Evolutionary conservation across 805 yeast species (phyloP), one percentile per base, ranked within the genome.

Genomic region (Candida succiphila): DNA sequence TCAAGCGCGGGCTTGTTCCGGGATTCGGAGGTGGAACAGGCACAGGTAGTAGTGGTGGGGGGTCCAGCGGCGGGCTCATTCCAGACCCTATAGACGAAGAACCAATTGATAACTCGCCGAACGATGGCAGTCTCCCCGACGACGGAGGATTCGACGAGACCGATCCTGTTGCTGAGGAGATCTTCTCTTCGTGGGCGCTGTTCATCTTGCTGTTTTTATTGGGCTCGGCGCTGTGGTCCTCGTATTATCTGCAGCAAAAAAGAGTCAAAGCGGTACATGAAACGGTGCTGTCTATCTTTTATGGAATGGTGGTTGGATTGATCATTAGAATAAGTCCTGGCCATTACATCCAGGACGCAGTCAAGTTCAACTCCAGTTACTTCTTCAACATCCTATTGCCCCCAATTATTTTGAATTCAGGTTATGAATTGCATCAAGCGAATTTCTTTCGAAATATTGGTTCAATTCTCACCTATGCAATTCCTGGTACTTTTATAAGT

Each of bases 181-280:
- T 92, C 46, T 92, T 87, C 56, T 83, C 95, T 5, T 86, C 96
- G 0, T 92, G 98, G 99, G 97, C 98, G 0, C 61, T 92, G 21
- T 88, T 87, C 57, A 94, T 92, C 38, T 66, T 92, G 41, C 55
- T 92, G 31, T 74, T 82, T 37, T 64, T 92, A 29, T 63, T 92
- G 30, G 81, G 89, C 37, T 72, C 88, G 7, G 96, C 98, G 0
- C 63, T 92, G 33, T 92, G 96, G 96, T 85, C 96, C 4, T 80
- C 94, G 21, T 92, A 89, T 58, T 89, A 83, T 52, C 65, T 92
- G 31, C 95, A 89, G 50, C 95, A 86, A 48, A 72, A 85, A 46
- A 71, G 92, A 43, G 89, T 92, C 48, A 88, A 85, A 56, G 94
- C 95, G 4, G 75, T 92, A n/a, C 99, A 92, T 58, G 99, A 92